phyloP scores from a whole-genome alignment of 2,329 filamentous ascomycete genomes.

The Penicillium olsonii region DNA sequence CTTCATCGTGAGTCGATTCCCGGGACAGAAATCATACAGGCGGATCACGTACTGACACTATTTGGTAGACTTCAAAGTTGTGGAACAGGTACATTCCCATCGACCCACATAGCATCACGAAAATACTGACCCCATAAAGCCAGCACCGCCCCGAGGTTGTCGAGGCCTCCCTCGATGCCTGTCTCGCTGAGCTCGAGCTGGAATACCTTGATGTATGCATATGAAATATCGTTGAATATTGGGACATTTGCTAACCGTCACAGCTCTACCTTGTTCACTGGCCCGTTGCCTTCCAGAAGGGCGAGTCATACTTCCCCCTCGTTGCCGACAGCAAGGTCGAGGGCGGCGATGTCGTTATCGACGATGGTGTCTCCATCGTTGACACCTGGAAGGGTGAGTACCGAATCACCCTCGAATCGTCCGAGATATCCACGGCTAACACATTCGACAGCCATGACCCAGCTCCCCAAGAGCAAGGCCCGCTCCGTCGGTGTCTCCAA shows the following conservation, averaged over 20 bases:
- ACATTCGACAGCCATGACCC: constrained; percentile 39
- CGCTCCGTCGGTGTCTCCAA: constrained; percentile 47
- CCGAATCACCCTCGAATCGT: no score
- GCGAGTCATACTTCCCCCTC: constrained; percentile 50
- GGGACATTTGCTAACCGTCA: constrained; percentile 1
- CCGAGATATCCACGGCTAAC: neutral
- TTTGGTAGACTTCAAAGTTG: constrained; percentile 57
- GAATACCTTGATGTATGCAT: constrained; percentile 56
- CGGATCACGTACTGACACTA: neutral
- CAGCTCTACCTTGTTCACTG: constrained; percentile 50
- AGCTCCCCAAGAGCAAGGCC: constrained; percentile 45
- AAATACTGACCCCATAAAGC: constrained; percentile 13
- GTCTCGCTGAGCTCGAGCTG: constrained; percentile 53
- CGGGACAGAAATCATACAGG: neutral
- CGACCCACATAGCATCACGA: no score
- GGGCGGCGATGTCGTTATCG: constrained; percentile 46
- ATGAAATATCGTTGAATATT: neutral
- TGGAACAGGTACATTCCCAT: constrained; percentile 50
- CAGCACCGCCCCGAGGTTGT: constrained; percentile 54
- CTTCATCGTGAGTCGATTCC: constrained; percentile 36
- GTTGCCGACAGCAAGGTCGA: constrained; percentile 37
- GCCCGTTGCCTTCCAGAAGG: constrained; percentile 44
- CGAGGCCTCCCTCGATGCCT: constrained; percentile 52
- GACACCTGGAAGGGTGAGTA: constrained; percentile 46
- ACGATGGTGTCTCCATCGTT: constrained; percentile 43